Conservation (phyloP, 1,139 yeast genomes). For the Candida anutae region DNA sequence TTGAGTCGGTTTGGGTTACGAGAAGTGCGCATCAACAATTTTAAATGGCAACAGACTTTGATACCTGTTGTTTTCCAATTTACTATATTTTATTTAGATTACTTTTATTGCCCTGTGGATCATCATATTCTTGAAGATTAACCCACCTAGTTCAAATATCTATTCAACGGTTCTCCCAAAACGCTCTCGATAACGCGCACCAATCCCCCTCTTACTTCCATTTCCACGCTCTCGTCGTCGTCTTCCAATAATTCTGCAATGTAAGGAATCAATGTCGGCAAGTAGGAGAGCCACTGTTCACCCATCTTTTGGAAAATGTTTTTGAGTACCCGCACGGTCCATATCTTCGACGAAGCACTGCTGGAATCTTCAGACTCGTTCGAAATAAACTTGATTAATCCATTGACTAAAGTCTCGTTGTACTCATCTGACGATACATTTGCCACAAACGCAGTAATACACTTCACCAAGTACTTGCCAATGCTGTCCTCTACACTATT, state of each 20-base stretch:
- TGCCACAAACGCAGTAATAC: constrained; percentile 67
- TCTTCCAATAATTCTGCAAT: constrained; percentile 94
- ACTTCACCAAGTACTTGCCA: constrained; percentile 73
- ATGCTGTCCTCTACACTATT: constrained; percentile 57
- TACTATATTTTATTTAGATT: no score
- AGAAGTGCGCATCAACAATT: no score
- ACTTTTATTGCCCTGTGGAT: no score
- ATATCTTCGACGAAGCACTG: constrained; percentile 47
- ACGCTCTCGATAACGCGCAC: constrained; percentile 89
- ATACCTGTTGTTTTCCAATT: no score
- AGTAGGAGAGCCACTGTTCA: constrained; percentile 84
- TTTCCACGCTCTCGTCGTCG: constrained; percentile 88
- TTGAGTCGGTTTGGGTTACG: no score
- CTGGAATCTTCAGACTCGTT: constrained; percentile 21
- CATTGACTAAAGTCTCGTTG: constrained; percentile 42
- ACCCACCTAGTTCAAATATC: constrained; percentile 61
- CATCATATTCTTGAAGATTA: no score
- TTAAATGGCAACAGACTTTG: no score
- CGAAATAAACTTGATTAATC: constrained; percentile 30
- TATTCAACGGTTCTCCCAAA: constrained; percentile 89
- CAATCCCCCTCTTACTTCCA: constrained; percentile 86
- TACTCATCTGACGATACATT: constrained; percentile 79
- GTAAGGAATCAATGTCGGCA: constrained; percentile 92
- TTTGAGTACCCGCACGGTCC: constrained; percentile 79
- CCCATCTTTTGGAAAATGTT: constrained; percentile 85